Percentiles rank a stretch among this genome's conserved stretches.
Evolutionary conservation across 352 stramenopile species (phyloP).

Genomic region (Nothophytophthora sp.): DNA sequence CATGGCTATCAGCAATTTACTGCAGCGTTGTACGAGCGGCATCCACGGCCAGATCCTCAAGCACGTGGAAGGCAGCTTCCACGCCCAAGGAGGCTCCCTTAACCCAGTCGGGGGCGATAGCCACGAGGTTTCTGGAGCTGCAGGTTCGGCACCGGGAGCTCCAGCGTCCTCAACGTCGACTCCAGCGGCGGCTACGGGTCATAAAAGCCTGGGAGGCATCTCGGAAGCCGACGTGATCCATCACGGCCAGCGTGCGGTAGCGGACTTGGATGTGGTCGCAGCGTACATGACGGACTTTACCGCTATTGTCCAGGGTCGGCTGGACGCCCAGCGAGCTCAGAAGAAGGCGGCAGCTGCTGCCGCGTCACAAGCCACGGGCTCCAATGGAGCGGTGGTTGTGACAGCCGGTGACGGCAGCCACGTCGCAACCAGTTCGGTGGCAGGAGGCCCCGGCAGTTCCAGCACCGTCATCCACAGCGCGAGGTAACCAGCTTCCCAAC

Average conservation of each 20-base stretch:
- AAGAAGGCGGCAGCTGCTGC: conserved; percentile 49
- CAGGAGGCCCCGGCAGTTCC: conserved; percentile 11
- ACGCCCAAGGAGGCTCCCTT: conserved; percentile 9
- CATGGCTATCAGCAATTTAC: conserved; percentile 85
- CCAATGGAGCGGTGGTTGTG: conserved; percentile 1
- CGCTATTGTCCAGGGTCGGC: conserved; percentile 69
- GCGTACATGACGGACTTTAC: conserved; percentile 95
- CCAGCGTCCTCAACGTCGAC: conserved; percentile 10
- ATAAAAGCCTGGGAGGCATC: conserved; percentile 39
- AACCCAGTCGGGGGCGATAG: conserved; percentile 19
- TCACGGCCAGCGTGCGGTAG: conserved; percentile 84
- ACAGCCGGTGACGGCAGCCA: conserved; percentile 15
- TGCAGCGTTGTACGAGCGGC: conserved; percentile 83
- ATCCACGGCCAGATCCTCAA: conserved; percentile 89
- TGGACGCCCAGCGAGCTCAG: conserved; percentile 71
- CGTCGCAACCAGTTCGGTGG: conserved; percentile 8
- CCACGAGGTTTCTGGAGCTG: conserved; percentile 8
- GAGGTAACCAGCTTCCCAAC: conserved; percentile 4
- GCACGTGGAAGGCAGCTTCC: conserved; percentile 67
- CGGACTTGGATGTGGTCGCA: conserved; percentile 91
- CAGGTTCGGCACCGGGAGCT: conserved; percentile 1
- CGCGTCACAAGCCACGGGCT: conserved; percentile 11
- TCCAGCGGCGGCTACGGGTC: not conserved
- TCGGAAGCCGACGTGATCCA: conserved; percentile 85
- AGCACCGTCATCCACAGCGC: conserved; percentile 18